Evolutionary conservation across 768 basidiomycete genomes (phyloP).

Genomic region (Vishniacozyma victoriae): DNA sequence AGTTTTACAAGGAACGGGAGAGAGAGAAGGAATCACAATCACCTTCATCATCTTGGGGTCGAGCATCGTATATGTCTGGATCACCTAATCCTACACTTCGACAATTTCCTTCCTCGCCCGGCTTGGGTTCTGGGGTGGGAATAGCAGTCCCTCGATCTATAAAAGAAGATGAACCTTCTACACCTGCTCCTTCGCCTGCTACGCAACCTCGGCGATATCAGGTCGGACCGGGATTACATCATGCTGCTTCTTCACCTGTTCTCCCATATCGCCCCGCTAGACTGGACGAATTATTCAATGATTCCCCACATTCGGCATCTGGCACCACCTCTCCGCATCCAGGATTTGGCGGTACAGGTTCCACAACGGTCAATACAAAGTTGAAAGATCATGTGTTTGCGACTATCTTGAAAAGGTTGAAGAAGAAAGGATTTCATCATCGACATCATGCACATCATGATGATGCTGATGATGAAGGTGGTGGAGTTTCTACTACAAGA

Average conservation of each 20-base stretch:
- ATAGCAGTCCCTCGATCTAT: conserved; percentile 17
- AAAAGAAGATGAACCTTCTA: conserved; percentile 21
- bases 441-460: conserved; percentile 42
- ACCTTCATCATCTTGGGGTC: conserved; percentile 26
- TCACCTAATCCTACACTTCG: conserved; percentile 16
- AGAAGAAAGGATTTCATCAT: conserved; percentile 21
- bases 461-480: conserved; percentile 40
- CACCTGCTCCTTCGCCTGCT: conserved; percentile 29
- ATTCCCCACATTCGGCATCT: conserved; percentile 5
- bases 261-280: conserved; percentile 20
- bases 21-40: conserved; percentile 16
- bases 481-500: conserved; percentile 55
- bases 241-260: conserved; percentile 36
- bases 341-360: conserved; percentile 78
- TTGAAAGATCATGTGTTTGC: conserved; percentile 94
- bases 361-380: conserved; percentile 86
- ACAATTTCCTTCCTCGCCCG: conserved; percentile 5
- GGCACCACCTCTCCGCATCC: conserved; percentile 31
- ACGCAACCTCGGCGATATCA: no score
- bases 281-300: conserved; percentile 5
- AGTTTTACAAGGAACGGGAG: conserved; percentile 15
- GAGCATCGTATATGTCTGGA: conserved; percentile 12
- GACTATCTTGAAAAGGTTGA: conserved; percentile 62
- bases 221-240: conserved; percentile 23
- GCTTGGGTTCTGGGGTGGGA: background rate